Percentiles rank a stretch among this genome's conserved stretches.
Evolutionary conservation across 225 moss, liverwort and hornwort genomes (phyloP).

Genomic region (Sphagnum tenellum): DNA sequence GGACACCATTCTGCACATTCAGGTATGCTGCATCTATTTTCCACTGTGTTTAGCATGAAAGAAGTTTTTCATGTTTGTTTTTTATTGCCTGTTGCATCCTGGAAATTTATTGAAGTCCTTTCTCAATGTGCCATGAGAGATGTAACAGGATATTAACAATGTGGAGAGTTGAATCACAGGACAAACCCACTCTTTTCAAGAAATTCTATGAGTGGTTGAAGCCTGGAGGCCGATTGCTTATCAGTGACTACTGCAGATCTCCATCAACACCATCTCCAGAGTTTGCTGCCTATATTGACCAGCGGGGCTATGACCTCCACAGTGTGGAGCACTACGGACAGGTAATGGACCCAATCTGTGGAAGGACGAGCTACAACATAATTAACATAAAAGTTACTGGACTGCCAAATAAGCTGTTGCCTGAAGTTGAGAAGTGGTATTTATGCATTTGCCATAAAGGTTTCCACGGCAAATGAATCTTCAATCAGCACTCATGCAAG

Average conservation of each 20-base stretch:
- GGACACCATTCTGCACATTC: slow-evolving; percentile 91
- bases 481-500: no score
- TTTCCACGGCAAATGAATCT: no score
- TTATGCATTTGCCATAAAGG: no score
- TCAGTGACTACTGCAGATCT: slow-evolving; percentile 90
- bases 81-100: not conserved
- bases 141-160: slow-evolving; percentile 1
- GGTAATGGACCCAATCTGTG: slow-evolving; percentile 18
- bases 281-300: slow-evolving; percentile 74
- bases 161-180: slow-evolving; percentile 26
- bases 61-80: not conserved
- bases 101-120: not conserved
- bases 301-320: slow-evolving; percentile 88
- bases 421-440: no score
- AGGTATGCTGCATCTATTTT: slow-evolving; percentile 19
- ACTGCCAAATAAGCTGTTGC: no score
- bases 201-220: slow-evolving; percentile 70
- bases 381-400: no score
- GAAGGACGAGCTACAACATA: not conserved
- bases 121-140: not conserved
- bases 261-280: slow-evolving; percentile 54
- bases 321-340: slow-evolving; percentile 66
- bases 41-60: no score
- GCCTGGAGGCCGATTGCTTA: slow-evolving; percentile 83
- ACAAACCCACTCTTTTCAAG: slow-evolving; percentile 65